phyloP scores from a whole-genome alignment of 139 green algal species.

The Ulvella scutata region DNA sequence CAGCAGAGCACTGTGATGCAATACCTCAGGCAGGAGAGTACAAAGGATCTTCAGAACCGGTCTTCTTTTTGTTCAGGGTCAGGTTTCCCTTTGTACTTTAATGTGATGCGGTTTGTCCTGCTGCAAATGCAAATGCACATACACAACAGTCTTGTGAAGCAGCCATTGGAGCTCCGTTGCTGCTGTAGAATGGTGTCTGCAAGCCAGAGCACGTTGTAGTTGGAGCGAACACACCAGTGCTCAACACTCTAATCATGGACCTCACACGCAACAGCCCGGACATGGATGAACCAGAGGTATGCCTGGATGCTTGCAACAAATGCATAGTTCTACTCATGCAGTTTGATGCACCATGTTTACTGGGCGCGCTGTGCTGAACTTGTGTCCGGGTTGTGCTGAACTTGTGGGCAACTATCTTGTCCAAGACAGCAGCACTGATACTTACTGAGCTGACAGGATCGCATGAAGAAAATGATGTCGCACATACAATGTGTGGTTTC shows the following conservation, averaged over 20 bases:
- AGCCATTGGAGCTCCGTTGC: background rate
- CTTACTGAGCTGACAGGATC: no score
- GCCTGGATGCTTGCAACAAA: no score
- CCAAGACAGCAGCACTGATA: no score
- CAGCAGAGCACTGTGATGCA: background rate
- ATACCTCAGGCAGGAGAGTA: constrained; percentile 16
- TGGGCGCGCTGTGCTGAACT: no score
- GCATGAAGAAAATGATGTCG: no score
- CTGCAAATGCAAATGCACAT: no score
- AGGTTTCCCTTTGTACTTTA: background rate
- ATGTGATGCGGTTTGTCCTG: background rate
- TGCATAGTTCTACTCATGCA: no score
- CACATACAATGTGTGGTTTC: no score
- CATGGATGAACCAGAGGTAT: constrained; percentile 43
- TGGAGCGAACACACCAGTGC: constrained; percentile 30
- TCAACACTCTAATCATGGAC: constrained; percentile 21
- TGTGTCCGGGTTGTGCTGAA: no score
- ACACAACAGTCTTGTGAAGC: no score
- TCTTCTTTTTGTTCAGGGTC: constrained; percentile 47
- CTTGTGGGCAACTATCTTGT: no score
- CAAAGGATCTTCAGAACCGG: constrained; percentile 30
- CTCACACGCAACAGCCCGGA: constrained; percentile 34
- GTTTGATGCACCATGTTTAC: no score
- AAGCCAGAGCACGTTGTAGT: constrained; percentile 34
- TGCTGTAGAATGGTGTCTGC: constrained; percentile 36